Base-by-base conservation (phyloP, 129 eudicot species). In the Artemisia tridentata region DNA sequence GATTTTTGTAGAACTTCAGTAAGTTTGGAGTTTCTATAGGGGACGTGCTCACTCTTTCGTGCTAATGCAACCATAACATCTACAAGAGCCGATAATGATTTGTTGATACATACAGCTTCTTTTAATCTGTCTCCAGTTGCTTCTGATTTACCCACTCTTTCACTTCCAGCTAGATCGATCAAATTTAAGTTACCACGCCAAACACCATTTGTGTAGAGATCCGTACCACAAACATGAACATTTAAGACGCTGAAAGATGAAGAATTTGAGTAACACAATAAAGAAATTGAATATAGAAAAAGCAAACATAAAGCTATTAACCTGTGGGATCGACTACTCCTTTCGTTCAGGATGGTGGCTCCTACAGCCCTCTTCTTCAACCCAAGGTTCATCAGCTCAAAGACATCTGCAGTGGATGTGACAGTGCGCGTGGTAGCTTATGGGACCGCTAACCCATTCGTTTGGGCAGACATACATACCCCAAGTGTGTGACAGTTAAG, bases 271-370 rank as follows among this genome's bases (percentile, higher is more conserved):
- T 51, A 7, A 63, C 27, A 43, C 18, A 63, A 18, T 2, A 7
- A 31, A 25, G 11, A 62, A 65, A 47, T 6, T 9, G 6, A 12
- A 68, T n/a, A 27, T 2, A 60, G 21, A 67, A 58, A 23, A 55
- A 29, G 27, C 11, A 56, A 61, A 67, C 0, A 66, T 27, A 49
- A 11, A 7, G 18, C 60, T 0, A 80, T 34, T 15, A 57, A 91
- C 97, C 97, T 91, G 82, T 91, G 97, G 57, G 97, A 91, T 55
- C 97, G 84, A 72, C 97, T 91, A 43, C 97, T 91, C 75, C 97
- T 84, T 84, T 88, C 96, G 58, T 91, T 91, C 55, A 88, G 69
- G 71, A 91, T 93, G 23, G 97, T 91, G 20, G 97, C 93, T 72
- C 96, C 93, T 53, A 84, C 91, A 38, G 97, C 93, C 78, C 97